Percentiles rank a stretch among this genome's conserved stretches.
Conservation (phyloP, 306 rosid species). For the Sphenostylis stenocarpa region DNA sequence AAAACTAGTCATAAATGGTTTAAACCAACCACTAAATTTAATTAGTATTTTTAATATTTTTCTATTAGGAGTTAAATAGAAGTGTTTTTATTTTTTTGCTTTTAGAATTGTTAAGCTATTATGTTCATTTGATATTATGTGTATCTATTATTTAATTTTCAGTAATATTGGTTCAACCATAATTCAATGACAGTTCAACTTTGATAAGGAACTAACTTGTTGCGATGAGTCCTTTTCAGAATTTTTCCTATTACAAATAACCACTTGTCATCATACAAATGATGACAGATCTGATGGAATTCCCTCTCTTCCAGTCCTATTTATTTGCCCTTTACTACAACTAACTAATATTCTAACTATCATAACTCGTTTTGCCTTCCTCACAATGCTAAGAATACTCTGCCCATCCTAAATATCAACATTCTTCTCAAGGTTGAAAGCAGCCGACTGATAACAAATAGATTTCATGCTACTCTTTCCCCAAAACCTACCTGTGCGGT, state of each 20-base stretch:
- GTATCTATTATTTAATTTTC: too few species aligned
- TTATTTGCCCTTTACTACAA: neutral
- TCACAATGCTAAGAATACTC: neutral
- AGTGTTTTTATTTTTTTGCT: too few species aligned
- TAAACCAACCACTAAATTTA: too few species aligned
- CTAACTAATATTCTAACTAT: neutral
- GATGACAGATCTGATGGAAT: neutral
- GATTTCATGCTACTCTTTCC: neutral
- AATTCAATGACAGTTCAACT: too few species aligned
- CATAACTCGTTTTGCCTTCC: neutral
- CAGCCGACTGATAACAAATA: neutral
- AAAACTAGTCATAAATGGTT: too few species aligned
- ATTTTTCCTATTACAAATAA: neutral
- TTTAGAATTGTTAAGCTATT: too few species aligned
- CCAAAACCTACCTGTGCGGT: neutral
- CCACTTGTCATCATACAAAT: neutral
- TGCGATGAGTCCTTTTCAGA: neutral
- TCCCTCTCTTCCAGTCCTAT: neutral
- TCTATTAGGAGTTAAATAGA: too few species aligned
- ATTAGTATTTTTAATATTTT: too few species aligned
- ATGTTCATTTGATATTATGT: too few species aligned
- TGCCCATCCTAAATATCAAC: neutral
- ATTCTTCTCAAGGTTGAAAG: neutral
- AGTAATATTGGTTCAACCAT: too few species aligned
- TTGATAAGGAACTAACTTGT: conserved; percentile 16